Evolutionary conservation across 352 stramenopile species (phyloP).

Genomic region (Phytophthora agathidicida): DNA sequence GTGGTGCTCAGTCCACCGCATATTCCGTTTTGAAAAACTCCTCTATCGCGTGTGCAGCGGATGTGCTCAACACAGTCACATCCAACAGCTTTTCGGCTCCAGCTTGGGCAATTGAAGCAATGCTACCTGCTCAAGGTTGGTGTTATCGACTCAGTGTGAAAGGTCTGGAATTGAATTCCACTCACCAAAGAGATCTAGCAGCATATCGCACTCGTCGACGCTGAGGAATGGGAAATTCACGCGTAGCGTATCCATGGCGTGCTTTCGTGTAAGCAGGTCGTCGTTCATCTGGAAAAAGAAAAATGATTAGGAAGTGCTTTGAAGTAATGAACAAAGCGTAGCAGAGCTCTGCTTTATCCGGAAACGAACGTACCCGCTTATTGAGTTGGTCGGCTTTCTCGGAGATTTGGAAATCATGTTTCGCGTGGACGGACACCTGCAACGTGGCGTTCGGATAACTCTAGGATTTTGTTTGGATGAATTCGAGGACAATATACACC

Average conservation of each 20-base stretch:
- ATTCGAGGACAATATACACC: constrained; percentile 26
- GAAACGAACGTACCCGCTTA: constrained; percentile 37
- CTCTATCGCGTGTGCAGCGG: constrained; percentile 63
- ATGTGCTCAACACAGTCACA: constrained; percentile 63
- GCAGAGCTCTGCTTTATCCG: neutral
- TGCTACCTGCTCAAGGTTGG: constrained; percentile 42
- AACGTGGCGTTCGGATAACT: neutral
- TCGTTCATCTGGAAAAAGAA: constrained; percentile 44
- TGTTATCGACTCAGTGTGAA: neutral
- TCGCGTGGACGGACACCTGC: constrained; percentile 64
- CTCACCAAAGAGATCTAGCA: constrained; percentile 79
- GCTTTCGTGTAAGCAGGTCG: constrained; percentile 50
- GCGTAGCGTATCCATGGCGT: constrained; percentile 49
- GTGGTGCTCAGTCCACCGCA: constrained; percentile 44
- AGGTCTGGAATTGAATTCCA: neutral
- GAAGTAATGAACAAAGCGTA: no score
- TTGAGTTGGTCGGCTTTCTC: constrained; percentile 51
- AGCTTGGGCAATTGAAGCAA: constrained; percentile 52
- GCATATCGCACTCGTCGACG: constrained; percentile 74
- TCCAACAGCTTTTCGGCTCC: constrained; percentile 63
- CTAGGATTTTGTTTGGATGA: neutral
- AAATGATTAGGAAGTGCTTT: neutral
- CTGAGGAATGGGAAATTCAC: constrained; percentile 68
- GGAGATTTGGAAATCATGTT: constrained; percentile 53
- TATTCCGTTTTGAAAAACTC: constrained; percentile 80